Percentiles rank a stretch among this genome's conserved stretches.
These are phyloP conservation scores for Solanum bulbocastanum DNA, from an alignment of 257 asterid species.

Conservation along the genomic window DNA sequence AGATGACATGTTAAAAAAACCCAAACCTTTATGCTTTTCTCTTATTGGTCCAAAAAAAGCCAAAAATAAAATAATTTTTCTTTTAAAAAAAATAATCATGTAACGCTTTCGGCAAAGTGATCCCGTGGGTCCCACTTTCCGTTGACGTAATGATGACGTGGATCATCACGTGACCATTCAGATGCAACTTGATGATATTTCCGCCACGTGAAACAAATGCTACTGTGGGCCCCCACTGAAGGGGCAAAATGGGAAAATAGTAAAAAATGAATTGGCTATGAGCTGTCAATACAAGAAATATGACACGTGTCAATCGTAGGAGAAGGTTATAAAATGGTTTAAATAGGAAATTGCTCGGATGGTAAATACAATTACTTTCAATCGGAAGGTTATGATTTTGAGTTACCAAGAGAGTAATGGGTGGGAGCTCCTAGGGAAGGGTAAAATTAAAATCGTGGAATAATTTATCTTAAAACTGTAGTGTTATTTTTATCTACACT, in stretches of 20 bases:
- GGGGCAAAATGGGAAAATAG: not conserved
- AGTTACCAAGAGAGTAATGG: rapidly evolving
- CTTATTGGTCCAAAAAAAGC: not conserved
- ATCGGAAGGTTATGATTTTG: not conserved
- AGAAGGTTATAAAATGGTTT: not conserved
- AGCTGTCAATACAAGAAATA: constrained; percentile 17
- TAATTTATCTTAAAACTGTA: not conserved
- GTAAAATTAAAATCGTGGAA: not conserved
- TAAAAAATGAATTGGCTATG: constrained; percentile 2
- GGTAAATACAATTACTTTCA: not conserved
- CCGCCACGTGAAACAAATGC: constrained; percentile 5
- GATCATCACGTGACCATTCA: constrained; percentile 1
- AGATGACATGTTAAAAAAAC: not conserved
- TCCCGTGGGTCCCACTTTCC: not conserved
- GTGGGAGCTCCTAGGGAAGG: not conserved
- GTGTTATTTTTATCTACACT: not conserved
- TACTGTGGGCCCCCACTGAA: not conserved
- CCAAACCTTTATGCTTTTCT: not conserved
- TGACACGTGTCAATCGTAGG: not conserved
- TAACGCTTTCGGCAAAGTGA: not conserved
- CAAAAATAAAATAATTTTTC: too few relatives aligned
- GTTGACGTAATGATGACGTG: not conserved
- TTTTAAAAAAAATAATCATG: not conserved
- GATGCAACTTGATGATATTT: constrained; percentile 4
- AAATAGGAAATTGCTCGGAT: not conserved